Conservation (phyloP, 768 basidiomycete species). For the Macrocybe gigantea region DNA sequence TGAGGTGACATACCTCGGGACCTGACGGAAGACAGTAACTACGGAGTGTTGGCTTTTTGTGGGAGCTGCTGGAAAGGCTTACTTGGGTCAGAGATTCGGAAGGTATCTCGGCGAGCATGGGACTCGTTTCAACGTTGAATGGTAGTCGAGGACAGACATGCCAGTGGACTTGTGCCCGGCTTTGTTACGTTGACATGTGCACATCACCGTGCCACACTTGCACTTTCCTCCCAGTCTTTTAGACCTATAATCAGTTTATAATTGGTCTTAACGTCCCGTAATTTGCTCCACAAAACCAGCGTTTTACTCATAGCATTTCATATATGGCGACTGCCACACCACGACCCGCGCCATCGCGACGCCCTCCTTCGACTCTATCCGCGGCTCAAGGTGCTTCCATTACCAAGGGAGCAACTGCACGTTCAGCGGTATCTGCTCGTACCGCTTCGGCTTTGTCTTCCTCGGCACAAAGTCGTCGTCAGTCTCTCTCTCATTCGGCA, state of each 20-base stretch:
- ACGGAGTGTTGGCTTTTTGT: no score
- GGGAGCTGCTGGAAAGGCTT: background rate
- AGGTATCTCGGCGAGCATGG: constrained; percentile 27
- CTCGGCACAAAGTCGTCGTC: constrained; percentile 39
- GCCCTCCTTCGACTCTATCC: constrained; percentile 35
- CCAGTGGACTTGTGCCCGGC: constrained; percentile 5
- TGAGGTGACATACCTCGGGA: background rate
- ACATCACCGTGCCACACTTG: no score
- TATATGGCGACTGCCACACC: constrained; percentile 41
- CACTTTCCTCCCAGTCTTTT: no score
- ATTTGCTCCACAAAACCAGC: no score
- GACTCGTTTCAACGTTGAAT: constrained; percentile 3
- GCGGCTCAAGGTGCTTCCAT: constrained; percentile 37
- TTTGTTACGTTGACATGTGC: no score
- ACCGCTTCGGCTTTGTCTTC: constrained; percentile 45
- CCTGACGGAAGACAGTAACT: no score
- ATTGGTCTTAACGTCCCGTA: no score
- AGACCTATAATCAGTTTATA: no score
- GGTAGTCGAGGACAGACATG: constrained; percentile 5
- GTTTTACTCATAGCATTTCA: no score
- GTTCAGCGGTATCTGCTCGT: constrained; percentile 60
- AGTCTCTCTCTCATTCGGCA: constrained; percentile 42
- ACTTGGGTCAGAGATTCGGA: constrained; percentile 33
- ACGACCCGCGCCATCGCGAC: constrained; percentile 42
- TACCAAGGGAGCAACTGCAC: constrained; percentile 52